These are phyloP conservation scores for Mrakia hoshinonis DNA, from an alignment of 768 basidiomycete genomes.

Conservation along the genomic window DNA sequence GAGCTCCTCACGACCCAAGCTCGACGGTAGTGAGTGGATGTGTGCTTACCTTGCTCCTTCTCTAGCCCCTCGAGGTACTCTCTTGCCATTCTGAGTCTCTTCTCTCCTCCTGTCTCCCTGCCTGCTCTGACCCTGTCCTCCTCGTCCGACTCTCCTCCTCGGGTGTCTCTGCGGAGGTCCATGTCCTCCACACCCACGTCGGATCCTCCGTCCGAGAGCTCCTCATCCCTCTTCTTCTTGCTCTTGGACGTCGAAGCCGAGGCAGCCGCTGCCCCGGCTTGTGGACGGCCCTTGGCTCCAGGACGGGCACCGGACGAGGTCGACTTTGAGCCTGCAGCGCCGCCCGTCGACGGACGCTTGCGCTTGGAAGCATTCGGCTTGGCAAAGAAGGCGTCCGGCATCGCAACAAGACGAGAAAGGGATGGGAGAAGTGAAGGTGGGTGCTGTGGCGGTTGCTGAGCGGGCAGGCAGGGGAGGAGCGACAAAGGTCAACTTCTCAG, in stretches of 20 bases:
- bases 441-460: neutral
- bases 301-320: slow-evolving; percentile 4
- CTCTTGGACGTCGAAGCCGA: neutral
- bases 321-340: neutral
- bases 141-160: slow-evolving; percentile 60
- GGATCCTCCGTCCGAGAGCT: slow-evolving; percentile 34
- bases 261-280: neutral
- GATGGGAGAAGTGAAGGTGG: neutral
- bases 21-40: slow-evolving; percentile 6
- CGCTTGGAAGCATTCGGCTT: slow-evolving; percentile 20
- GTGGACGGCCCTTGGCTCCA: neutral
- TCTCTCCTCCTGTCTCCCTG: slow-evolving; percentile 46
- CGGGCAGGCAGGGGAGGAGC: no score
- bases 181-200: slow-evolving; percentile 54
- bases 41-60: slow-evolving; percentile 55
- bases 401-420: neutral
- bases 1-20: neutral
- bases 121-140: slow-evolving; percentile 61
- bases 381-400: slow-evolving; percentile 27
- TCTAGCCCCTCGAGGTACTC: slow-evolving; percentile 80
- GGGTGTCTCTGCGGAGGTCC: slow-evolving; percentile 55
- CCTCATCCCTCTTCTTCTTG: slow-evolving; percentile 33
- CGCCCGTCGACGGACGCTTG: slow-evolving; percentile 8
- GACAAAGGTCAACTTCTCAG: no score
- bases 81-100: slow-evolving; percentile 80